Base-by-base conservation (phyloP, 2,329 filamentous ascomycete genomes). In the Sporothrix sp. region DNA sequence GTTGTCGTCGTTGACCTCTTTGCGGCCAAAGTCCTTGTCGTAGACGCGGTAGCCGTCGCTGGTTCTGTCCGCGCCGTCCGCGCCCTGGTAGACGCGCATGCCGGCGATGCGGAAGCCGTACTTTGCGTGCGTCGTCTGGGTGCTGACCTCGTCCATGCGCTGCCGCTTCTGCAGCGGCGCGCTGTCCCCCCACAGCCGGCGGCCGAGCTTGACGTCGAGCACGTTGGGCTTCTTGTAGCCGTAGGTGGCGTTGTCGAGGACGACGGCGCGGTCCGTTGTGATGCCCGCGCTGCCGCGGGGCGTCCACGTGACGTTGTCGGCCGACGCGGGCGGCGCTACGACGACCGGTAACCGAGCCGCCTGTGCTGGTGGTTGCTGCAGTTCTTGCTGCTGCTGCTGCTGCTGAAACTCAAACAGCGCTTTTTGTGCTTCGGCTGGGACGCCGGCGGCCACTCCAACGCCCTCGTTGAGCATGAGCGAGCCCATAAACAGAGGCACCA, bases 151-250 rank as follows among this genome's bases (percentile, higher is more conserved):
- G 57, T 81, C 73, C 59, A 84, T 82, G 27, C 79, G 73, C 32
- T 66, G 62, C 59, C 76, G 75, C 68, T 84, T 84, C 60, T 79
- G 71, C 23, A 65, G 58, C 0, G 76, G 73, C 21, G 80, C 80
- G 55, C 82, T 73, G 53, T 95, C 87, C 13, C 87, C 91, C 84
- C 89, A 97, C 6, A 98, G 70, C 28, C 87, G 78, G 45, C 82
- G 76, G 38, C 93, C 93, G 18, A 98, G 79, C 70, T 98, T 98
- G 57, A 95, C 79, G 63, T 98, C 93, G 52, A 98, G 72, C 7
- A 98, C 88, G 59, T 95, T 97, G 7, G 93, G 88, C 52, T 79
- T 78, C 60, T 78, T 79, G 71, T 90, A 97, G 1, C 87, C 88
- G 57, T 79, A 76, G 0, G 88, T 82, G 7, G 87, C 78, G 63